These are phyloP conservation scores for Pseudofabraea citricarpa DNA, from an alignment of 2,329 filamentous ascomycete species.

Conservation along the genomic window DNA sequence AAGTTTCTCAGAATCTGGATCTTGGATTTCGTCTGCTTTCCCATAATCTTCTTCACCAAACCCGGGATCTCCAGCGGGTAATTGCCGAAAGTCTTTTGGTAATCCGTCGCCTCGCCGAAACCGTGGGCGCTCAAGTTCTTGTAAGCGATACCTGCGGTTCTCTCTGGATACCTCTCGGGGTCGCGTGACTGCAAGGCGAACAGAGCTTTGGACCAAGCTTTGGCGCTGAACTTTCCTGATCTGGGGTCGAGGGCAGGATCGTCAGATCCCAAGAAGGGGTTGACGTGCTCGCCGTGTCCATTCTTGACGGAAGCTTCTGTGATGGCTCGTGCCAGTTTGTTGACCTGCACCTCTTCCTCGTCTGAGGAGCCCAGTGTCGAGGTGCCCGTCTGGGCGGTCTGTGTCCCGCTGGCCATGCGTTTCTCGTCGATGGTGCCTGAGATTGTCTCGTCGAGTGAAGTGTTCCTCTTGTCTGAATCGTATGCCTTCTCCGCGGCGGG, in stretches of 20 bases:
- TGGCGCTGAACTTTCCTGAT: conserved; percentile 47
- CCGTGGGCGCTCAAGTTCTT: conserved; percentile 66
- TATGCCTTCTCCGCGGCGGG: conserved; percentile 6
- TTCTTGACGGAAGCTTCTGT: conserved; percentile 21
- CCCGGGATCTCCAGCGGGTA: conserved; percentile 48
- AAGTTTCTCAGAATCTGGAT: conserved; percentile 56
- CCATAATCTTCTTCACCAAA: conserved; percentile 44
- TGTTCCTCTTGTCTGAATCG: conserved; percentile 5
- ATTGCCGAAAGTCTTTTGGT: conserved; percentile 62
- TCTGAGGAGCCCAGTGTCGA: conserved; percentile 9
- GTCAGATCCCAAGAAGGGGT: conserved; percentile 44
- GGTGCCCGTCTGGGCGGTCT: conserved; percentile 2
- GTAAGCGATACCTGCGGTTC: conserved; percentile 61
- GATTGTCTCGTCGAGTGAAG: neutral
- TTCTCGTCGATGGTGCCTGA: conserved; percentile 3
- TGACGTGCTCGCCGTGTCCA: conserved; percentile 28
- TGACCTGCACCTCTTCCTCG: conserved; percentile 17
- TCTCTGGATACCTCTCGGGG: conserved; percentile 48
- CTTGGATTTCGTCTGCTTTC: conserved; percentile 44
- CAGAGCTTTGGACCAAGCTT: conserved; percentile 56
- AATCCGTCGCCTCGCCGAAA: conserved; percentile 64
- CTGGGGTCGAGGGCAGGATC: conserved; percentile 50
- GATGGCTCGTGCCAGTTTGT: conserved; percentile 19
- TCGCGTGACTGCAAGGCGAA: conserved; percentile 41
- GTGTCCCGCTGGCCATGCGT: conserved; percentile 1